These are phyloP conservation scores for Backusella parvicylindrica DNA, from an alignment of 192 early-diverging fungal species.

Conservation along the genomic window DNA sequence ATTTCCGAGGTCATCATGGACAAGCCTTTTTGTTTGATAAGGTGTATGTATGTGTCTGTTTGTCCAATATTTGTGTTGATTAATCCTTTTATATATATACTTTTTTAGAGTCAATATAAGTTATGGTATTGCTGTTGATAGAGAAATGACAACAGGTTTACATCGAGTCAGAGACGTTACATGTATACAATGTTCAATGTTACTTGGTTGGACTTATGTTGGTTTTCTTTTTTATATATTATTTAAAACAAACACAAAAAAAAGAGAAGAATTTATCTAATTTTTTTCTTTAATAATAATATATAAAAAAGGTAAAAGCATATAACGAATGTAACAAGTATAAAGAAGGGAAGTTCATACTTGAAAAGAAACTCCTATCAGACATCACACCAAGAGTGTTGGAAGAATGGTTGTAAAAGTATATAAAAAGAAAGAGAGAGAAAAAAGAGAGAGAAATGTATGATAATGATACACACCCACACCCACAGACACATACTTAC, in stretches of 20 bases:
- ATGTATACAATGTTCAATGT: slow-evolving; percentile 26
- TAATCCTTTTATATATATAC: not conserved
- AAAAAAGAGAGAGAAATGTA: not conserved
- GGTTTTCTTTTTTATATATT: slow-evolving; percentile 1
- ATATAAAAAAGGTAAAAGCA: slow-evolving; percentile 27
- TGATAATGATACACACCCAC: not conserved
- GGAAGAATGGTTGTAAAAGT: not conserved
- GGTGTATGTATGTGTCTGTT: slow-evolving; percentile 5
- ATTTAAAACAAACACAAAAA: not conserved
- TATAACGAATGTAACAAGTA: slow-evolving; percentile 32
- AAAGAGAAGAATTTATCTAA: not conserved
- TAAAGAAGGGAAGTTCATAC: slow-evolving; percentile 35
- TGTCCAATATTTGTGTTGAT: not conserved
- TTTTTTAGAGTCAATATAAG: slow-evolving; percentile 24
- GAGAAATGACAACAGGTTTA: slow-evolving; percentile 27
- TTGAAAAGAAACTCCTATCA: slow-evolving; percentile 23
- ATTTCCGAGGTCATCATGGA: slow-evolving; percentile 33
- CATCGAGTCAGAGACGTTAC: slow-evolving; percentile 25
- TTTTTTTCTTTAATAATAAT: not conserved
- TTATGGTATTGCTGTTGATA: slow-evolving; percentile 20
- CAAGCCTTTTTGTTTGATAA: slow-evolving; percentile 18
- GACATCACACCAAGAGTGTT: slow-evolving; percentile 5
- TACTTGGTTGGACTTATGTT: slow-evolving; percentile 35
- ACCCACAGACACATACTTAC: not conserved
- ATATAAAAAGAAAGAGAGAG: not conserved